These are phyloP conservation scores for Pichia sp. DNA, from an alignment of 1,139 yeast species.

Conservation along the genomic window DNA sequence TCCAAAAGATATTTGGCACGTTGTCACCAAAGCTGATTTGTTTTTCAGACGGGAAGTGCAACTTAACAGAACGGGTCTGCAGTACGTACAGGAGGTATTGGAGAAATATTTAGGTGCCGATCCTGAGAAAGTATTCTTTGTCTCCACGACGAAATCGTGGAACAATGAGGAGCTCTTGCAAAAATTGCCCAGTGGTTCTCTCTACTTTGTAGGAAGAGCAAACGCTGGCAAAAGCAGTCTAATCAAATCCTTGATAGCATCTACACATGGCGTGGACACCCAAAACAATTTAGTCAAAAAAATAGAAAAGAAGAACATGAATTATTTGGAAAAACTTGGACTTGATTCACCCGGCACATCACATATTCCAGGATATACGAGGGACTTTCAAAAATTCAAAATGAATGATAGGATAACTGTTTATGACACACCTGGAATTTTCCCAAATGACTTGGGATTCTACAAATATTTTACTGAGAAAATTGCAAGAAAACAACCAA, in stretches of 20 bases:
- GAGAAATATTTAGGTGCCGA: constrained; percentile 38
- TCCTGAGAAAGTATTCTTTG: constrained; percentile 43
- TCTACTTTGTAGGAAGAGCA: constrained; percentile 65
- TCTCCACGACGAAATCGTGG: constrained; percentile 54
- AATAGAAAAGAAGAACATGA: constrained; percentile 21
- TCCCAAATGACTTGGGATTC: constrained; percentile 33
- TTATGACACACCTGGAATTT: constrained; percentile 58
- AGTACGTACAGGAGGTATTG: constrained; percentile 45
- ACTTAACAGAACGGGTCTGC: constrained; percentile 36
- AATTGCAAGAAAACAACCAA: constrained; percentile 35
- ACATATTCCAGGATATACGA: constrained; percentile 54
- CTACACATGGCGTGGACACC: constrained; percentile 17
- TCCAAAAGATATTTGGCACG: constrained; percentile 41
- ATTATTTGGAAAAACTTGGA: constrained; percentile 6
- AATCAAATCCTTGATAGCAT: constrained; percentile 40
- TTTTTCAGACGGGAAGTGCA: constrained; percentile 37
- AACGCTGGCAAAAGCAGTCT: constrained; percentile 76
- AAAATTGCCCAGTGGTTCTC: constrained; percentile 37
- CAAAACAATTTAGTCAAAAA: constrained; percentile 17
- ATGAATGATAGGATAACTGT: constrained; percentile 22
- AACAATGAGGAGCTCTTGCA: constrained; percentile 37
- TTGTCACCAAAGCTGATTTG: constrained; percentile 58
- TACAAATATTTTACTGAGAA: constrained; percentile 34
- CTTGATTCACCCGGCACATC: constrained; percentile 37
- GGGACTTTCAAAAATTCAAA: constrained; percentile 41